phyloP scores from a whole-genome alignment of 805 yeast species.

The Myxozyma neglecta region DNA sequence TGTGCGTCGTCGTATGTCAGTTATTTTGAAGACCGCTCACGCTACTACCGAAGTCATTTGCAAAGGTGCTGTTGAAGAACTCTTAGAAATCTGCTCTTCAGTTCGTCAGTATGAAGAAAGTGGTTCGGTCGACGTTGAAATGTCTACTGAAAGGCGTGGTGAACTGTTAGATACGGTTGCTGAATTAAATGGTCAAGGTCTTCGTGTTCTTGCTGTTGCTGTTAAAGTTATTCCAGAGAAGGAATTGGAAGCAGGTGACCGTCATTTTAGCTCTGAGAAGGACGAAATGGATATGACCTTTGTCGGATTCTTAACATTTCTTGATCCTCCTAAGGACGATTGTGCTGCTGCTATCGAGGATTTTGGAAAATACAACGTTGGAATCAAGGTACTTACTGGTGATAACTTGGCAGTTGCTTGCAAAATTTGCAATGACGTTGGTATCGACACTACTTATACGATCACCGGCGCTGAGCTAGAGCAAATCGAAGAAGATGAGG shows the following conservation, averaged over 20 bases:
- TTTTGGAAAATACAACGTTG: slow-evolving; percentile 29
- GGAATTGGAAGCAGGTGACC: slow-evolving; percentile 21
- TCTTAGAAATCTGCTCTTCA: slow-evolving; percentile 21
- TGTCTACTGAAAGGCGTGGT: slow-evolving; percentile 3
- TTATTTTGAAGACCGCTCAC: slow-evolving; percentile 19
- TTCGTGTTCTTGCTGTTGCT: slow-evolving; percentile 30
- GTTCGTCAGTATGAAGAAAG: slow-evolving; percentile 23
- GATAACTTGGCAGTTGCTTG: slow-evolving; percentile 33
- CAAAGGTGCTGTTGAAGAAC: slow-evolving; percentile 33
- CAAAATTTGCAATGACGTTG: slow-evolving; percentile 32
- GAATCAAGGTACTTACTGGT: slow-evolving; percentile 32
- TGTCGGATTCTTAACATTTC: slow-evolving; percentile 30
- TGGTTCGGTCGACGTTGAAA: slow-evolving; percentile 1
- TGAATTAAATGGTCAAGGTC: slow-evolving; percentile 26
- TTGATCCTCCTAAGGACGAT: slow-evolving; percentile 33
- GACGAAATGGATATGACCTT: slow-evolving; percentile 27
- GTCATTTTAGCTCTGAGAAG: slow-evolving; percentile 25
- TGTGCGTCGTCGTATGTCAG: slow-evolving; percentile 31
- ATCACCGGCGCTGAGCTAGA: slow-evolving; percentile 45
- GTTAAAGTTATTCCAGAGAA: slow-evolving; percentile 15
- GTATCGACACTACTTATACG: slow-evolving; percentile 23
- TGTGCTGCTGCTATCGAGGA: slow-evolving; percentile 31
- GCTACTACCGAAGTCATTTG: slow-evolving; percentile 21
- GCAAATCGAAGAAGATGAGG: slow-evolving; percentile 60
- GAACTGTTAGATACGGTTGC: slow-evolving; percentile 19